Percentiles rank a stretch among this genome's conserved stretches.
phyloP scores from a whole-genome alignment of 2,329 filamentous ascomycete species.

The Alternaria rosae region DNA sequence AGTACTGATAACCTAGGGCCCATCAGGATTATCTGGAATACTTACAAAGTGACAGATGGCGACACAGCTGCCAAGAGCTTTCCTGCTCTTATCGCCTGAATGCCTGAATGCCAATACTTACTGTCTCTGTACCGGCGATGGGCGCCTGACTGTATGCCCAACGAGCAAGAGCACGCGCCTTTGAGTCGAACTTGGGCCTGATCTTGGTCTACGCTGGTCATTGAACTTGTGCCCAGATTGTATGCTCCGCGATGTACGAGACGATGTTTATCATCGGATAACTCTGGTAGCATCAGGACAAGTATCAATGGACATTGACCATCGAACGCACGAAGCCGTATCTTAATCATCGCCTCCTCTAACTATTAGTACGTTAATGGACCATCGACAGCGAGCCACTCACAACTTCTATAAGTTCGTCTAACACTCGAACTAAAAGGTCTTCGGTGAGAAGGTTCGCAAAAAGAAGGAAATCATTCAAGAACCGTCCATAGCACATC shows the following conservation, averaged over 20 bases:
- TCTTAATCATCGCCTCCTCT: too few species aligned
- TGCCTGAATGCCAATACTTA: too few species aligned
- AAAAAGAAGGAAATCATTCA: not conserved
- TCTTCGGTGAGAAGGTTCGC: too few species aligned
- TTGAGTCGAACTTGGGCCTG: not conserved
- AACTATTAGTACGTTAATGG: too few species aligned
- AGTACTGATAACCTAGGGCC: not conserved
- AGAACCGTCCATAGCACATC: too few species aligned
- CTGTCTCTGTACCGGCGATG: too few species aligned
- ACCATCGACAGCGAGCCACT: not conserved
- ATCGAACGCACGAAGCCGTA: too few species aligned
- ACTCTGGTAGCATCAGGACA: too few species aligned
- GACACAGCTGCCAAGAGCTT: not conserved
- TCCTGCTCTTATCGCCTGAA: not conserved
- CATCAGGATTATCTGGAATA: not conserved
- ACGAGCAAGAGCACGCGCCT: not conserved
- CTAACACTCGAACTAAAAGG: too few species aligned
- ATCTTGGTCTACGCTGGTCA: not conserved
- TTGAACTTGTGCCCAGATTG: not conserved
- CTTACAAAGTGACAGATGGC: not conserved
- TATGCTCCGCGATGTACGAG: not conserved
- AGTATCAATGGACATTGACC: too few species aligned
- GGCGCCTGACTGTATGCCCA: not conserved
- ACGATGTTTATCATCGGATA: too few species aligned
- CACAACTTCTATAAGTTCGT: too few species aligned